Base-by-base conservation (phyloP, 2,329 filamentous ascomycete genomes). In the Biscogniauxia marginata region DNA sequence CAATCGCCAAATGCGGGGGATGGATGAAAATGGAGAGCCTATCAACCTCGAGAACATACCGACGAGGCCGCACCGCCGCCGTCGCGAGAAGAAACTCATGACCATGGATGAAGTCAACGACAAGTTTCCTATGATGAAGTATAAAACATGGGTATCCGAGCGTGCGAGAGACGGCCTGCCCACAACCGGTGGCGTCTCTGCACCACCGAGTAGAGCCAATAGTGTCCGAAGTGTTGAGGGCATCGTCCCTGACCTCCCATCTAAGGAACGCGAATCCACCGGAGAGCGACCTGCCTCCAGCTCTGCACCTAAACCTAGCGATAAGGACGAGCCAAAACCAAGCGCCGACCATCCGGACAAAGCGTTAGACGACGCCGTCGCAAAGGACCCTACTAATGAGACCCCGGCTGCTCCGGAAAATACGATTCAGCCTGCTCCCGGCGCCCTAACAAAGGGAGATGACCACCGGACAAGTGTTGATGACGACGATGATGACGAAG, bases 81-180 rank as follows among this genome's bases (percentile, higher is more conserved):
- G 93, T 63, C 86, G 93, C 57, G 95, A 99, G 75, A 99, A 99
- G 85, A 99, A 97, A 74, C 75, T 99, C 65, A 98, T 99, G 95
- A 90, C 90, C 2, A 97, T 98, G 87, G 95, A 99, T 60, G 95
- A 99, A 75, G 95, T 99, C 61, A 98, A 99, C 71, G 92, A 96
- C 65, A 91, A 96, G 65, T 99, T 99, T 67, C 93, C 95, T 0
- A 85, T 97, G 76, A 87, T 86, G 65, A 98, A 98, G 75, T 99
- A 99, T 83, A 98, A 99, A 78, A 85, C 83, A 52, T 99, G 95
- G 93, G 89, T 95, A 57, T 87, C 90, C 6, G 85, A 85, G 54
- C 87, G 93, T 57, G 92, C 92, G 55, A 85, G 88, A 56, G 85
- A 96, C 71, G 95, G 93, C 7, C 77, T 98, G 48, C 87, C 93